A percentile compares a stretch with the other conserved stretches of the same genome.
Conservation (phyloP, 2,329 filamentous ascomycete species). For the Fusarium euwallaceae region DNA sequence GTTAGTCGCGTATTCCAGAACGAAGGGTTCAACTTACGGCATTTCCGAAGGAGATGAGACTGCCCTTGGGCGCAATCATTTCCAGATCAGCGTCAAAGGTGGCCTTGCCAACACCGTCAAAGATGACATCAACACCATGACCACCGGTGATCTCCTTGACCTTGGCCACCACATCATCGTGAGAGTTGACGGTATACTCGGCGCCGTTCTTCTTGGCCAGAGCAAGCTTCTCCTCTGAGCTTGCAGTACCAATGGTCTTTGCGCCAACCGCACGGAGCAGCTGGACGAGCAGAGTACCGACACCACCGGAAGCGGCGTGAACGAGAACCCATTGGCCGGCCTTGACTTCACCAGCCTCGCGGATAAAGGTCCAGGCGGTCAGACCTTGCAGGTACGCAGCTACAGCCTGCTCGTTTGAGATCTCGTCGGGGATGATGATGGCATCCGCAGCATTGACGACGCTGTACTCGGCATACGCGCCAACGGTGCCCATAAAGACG, state of each 20-base stretch:
- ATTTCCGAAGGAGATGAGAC: slow-evolving; percentile 84
- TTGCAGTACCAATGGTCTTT: slow-evolving; percentile 83
- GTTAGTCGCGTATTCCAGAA: slow-evolving; percentile 20
- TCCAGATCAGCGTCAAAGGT: slow-evolving; percentile 87
- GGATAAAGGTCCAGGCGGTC: slow-evolving; percentile 83
- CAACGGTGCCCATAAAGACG: slow-evolving; percentile 70
- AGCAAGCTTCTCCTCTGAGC: slow-evolving; percentile 77
- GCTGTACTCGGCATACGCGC: slow-evolving; percentile 70
- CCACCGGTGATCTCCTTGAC: slow-evolving; percentile 79
- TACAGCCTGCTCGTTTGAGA: slow-evolving; percentile 73
- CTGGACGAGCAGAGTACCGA: slow-evolving; percentile 81
- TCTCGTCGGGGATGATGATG: slow-evolving; percentile 72
- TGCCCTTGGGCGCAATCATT: slow-evolving; percentile 81
- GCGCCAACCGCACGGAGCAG: slow-evolving; percentile 80
- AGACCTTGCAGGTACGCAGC: slow-evolving; percentile 84
- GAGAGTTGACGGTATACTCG: slow-evolving; percentile 78
- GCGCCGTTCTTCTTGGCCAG: slow-evolving; percentile 79
- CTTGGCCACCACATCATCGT: slow-evolving; percentile 68
- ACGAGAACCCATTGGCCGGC: slow-evolving; percentile 85
- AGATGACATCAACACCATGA: slow-evolving; percentile 81
- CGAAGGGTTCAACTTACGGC: slow-evolving; percentile 63
- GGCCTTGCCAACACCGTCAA: slow-evolving; percentile 86
- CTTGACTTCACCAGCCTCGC: slow-evolving; percentile 81
- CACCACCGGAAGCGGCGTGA: slow-evolving; percentile 88
- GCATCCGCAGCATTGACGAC: slow-evolving; percentile 66